Percentiles rank a stretch among this genome's conserved stretches.
Evolutionary conservation across 2,329 filamentous ascomycete species (phyloP).

Genomic region (Talaromyces amestolkiae): DNA sequence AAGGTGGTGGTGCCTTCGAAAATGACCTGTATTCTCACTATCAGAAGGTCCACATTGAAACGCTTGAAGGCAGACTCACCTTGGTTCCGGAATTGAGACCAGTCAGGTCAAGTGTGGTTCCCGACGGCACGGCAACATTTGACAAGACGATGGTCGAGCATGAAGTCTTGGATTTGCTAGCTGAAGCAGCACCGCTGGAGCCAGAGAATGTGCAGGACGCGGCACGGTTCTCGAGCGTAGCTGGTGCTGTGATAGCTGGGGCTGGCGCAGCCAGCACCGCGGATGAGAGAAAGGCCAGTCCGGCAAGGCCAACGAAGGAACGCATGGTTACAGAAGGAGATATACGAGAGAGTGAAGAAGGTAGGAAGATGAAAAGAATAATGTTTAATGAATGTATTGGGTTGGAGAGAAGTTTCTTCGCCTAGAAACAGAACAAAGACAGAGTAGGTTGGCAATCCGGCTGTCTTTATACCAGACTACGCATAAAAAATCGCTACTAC

Average conservation of each 20-base stretch:
- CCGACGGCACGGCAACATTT: conserved; percentile 34
- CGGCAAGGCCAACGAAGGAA: conserved; percentile 7
- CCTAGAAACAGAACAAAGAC: background rate
- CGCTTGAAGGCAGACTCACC: background rate
- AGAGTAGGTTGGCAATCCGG: background rate
- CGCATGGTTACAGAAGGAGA: background rate
- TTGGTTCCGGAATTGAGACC: conserved; percentile 19
- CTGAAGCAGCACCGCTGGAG: conserved; percentile 22
- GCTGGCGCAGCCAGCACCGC: background rate
- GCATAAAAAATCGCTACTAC: background rate
- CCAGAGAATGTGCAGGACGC: conserved; percentile 28
- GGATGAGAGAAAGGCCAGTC: conserved; percentile 1
- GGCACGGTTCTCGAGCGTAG: conserved; percentile 8
- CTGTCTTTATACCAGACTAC: background rate
- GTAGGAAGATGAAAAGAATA: background rate
- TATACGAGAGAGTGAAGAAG: background rate
- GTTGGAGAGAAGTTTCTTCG: background rate
- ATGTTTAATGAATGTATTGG: background rate
- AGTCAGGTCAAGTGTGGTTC: conserved; percentile 34
- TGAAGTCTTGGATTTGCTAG: conserved; percentile 27
- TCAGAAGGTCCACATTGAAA: background rate
- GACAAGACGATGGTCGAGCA: conserved; percentile 36
- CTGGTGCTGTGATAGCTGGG: conserved; percentile 5
- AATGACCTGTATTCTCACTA: conserved; percentile 44
- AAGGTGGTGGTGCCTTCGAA: conserved; percentile 68